Conservation (phyloP, 306 rosid species). For the Myrica gale region DNA sequence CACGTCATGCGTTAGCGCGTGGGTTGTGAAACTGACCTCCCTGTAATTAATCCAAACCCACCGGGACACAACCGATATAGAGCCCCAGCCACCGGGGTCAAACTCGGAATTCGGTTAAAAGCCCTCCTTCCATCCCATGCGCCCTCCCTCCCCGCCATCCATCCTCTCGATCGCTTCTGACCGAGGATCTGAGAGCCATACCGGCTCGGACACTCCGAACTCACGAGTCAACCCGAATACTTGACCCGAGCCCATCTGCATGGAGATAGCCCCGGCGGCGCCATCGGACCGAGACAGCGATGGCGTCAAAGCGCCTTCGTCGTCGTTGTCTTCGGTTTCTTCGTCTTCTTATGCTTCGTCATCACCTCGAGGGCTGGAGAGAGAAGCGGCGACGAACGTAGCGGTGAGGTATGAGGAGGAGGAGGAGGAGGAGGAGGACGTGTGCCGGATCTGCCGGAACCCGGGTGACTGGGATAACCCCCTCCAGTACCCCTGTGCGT, state of each 20-base stretch:
- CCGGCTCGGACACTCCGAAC: conserved; percentile 32
- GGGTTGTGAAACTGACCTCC: conserved; percentile 15
- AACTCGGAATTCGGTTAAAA: conserved; percentile 21
- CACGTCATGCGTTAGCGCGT: conserved; percentile 24
- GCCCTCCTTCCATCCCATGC: not conserved
- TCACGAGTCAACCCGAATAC: conserved; percentile 36
- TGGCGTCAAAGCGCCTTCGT: conserved; percentile 32
- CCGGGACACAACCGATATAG: conserved; percentile 23
- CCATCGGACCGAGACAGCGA: conserved; percentile 45
- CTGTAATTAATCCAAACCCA: conserved; percentile 27
- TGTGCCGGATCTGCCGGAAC: conserved; percentile 94
- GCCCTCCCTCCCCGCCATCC: not conserved
- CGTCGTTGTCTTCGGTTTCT: conserved; percentile 29
- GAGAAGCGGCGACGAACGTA: conserved; percentile 38
- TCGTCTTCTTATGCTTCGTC: conserved; percentile 36
- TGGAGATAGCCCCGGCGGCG: conserved; percentile 83
- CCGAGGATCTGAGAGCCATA: conserved; percentile 5
- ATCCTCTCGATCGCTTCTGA: not conserved
- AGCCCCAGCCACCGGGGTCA: conserved; percentile 26
- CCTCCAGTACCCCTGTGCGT: conserved; percentile 91
- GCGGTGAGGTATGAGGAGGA: conserved; percentile 66
- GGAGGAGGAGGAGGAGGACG: conserved; percentile 92
- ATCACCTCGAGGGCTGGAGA: conserved; percentile 42
- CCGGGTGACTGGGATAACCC: conserved; percentile 90
- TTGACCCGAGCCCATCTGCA: conserved; percentile 30